Conservation (phyloP, 352 stramenopile species). For the Plasmopara muralis region DNA sequence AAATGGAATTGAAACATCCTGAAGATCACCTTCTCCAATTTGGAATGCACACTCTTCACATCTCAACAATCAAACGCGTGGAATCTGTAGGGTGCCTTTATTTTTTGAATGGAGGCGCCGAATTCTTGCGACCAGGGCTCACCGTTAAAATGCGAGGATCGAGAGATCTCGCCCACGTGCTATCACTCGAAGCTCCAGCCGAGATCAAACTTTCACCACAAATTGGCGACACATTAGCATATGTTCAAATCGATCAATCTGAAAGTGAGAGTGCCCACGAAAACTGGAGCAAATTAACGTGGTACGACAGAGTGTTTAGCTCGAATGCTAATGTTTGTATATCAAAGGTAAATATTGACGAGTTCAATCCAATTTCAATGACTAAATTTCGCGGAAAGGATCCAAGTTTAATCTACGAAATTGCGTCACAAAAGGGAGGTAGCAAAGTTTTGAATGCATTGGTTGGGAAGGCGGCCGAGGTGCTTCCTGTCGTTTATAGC, state of each 20-base stretch:
- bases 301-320: conserved; percentile 21
- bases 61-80: conserved; percentile 10
- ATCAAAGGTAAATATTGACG: conserved; percentile 22
- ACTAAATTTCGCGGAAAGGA: conserved; percentile 3
- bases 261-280: neutral
- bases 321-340: conserved; percentile 1
- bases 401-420: conserved; percentile 11
- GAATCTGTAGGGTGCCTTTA: conserved; percentile 32
- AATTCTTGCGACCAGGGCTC: conserved; percentile 33
- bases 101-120: conserved; percentile 25
- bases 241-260: conserved; percentile 8
- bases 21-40: conserved; percentile 13
- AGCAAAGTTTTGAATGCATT: conserved; percentile 5
- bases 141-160: conserved; percentile 27
- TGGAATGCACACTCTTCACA: conserved; percentile 16
- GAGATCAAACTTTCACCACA: neutral
- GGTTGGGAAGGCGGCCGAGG: conserved; percentile 17
- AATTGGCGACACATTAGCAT: conserved; percentile 8
- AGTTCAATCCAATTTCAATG: conserved; percentile 11
- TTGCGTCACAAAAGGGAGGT: neutral
- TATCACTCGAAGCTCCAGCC: conserved; percentile 17
- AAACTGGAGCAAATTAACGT: conserved; percentile 2
- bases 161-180: conserved; percentile 24
- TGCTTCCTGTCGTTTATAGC: conserved; percentile 12
- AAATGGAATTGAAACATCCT: neutral